These are phyloP conservation scores for Chytridium lagenaria DNA, from an alignment of 371 early-diverging fungal species.

Conservation along the genomic window DNA sequence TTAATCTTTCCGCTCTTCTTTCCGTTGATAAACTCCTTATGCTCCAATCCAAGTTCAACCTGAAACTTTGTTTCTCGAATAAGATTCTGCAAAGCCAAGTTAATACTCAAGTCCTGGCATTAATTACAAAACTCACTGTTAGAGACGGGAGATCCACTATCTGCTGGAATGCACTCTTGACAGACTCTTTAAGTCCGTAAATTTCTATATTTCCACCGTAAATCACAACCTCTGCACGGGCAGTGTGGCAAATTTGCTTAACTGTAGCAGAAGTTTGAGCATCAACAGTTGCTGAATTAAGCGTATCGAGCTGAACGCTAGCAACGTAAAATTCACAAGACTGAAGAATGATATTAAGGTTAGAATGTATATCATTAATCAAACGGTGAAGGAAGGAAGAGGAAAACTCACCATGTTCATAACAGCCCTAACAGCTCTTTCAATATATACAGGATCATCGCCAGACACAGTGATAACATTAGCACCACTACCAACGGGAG, in stretches of 20 bases:
- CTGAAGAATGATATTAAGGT: conserved; percentile 35
- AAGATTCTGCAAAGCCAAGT: conserved; percentile 3
- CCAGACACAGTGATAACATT: conserved; percentile 58
- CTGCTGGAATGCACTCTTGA: conserved; percentile 64
- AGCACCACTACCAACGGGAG: conserved; percentile 64
- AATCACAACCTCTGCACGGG: conserved; percentile 49
- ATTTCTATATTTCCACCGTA: conserved; percentile 63
- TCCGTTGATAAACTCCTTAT: conserved; percentile 90
- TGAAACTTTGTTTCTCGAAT: conserved; percentile 59
- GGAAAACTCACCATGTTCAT: conserved; percentile 74
- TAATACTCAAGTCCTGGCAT: not conserved
- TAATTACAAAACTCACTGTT: conserved; percentile 23
- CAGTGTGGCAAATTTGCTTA: conserved; percentile 22
- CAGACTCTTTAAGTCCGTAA: conserved; percentile 63
- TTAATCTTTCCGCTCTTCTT: conserved; percentile 95
- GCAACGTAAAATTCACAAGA: conserved; percentile 65
- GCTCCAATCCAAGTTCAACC: conserved; percentile 79
- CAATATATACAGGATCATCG: conserved; percentile 73
- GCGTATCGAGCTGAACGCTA: conserved; percentile 49
- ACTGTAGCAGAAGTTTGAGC: not conserved
- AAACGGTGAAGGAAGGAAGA: too few relatives aligned
- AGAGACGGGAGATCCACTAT: conserved; percentile 59
- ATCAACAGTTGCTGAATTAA: not conserved
- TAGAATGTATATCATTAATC: too few relatives aligned
- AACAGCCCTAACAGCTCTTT: conserved; percentile 71